Evolutionary conservation across 1,284 basidiomycete species (phyloP), one percentile per base, ranked within the genome.

Genomic region (Cerrena zonata): DNA sequence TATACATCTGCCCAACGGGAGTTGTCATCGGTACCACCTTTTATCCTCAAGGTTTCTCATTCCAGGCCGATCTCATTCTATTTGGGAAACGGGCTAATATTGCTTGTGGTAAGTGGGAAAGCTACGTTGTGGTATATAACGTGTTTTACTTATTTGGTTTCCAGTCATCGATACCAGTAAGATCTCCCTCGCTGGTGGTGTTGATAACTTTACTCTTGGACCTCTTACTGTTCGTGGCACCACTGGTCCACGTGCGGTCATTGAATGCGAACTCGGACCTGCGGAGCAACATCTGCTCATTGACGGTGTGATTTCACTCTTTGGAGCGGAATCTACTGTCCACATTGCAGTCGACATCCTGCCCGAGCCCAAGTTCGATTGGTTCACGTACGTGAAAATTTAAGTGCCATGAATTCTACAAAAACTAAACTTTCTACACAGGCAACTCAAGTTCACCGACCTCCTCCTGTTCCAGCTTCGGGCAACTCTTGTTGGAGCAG

Each of bases 31-130:
- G n/a, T n/a, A n/a, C n/a, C n/a, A n/a, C n/a, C n/a, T n/a, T n/a
- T n/a, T n/a, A n/a, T n/a, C n/a, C n/a, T n/a, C n/a, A n/a, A n/a
- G n/a, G n/a, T n/a, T n/a, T 53, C n/a, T 53, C 51, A 7, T 53
- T 53, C 43, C 19, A 53, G 7, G 51, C 51, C n/a, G 26, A 43
- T n/a, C n/a, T 53, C 13, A 26, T 23, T 10, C 11, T 53, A 40
- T 53, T 41, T 25, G 51, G 51, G 11, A 30, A 21, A 15, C 21
- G 25, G n/a, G 26, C 45, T 30, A 22, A n/a, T n/a, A n/a, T n/a
- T n/a, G n/a, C n/a, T n/a, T n/a, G n/a, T n/a, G n/a, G n/a, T n/a
- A n/a, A n/a, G n/a, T n/a, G n/a, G n/a, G n/a, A n/a, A n/a, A n/a
- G n/a, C n/a, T n/a, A n/a, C n/a, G n/a, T n/a, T n/a, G n/a, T n/a